Evolutionary conservation across 164 flowering plant species (phyloP).

Genomic region (Kalanchoe fedtschenkoi): DNA sequence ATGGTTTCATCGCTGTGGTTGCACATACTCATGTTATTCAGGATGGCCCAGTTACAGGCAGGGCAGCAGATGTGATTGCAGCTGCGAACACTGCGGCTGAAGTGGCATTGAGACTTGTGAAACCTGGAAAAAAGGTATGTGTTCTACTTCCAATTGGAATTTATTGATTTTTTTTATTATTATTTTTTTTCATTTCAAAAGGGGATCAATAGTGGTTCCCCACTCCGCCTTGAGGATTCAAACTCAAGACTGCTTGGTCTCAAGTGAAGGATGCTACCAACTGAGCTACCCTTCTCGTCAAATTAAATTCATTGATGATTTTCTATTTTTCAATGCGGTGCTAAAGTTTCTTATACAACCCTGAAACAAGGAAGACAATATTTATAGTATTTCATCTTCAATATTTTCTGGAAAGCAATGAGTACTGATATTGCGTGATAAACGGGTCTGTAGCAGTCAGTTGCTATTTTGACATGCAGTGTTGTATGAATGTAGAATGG

Average conservation of each 20-base stretch:
- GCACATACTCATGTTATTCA: constrained; percentile 88
- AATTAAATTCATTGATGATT: neutral
- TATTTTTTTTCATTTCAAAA: too few species aligned
- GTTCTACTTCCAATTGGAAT: too few species aligned
- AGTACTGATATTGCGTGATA: too few species aligned
- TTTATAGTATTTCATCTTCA: neutral
- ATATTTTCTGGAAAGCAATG: neutral
- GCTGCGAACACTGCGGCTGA: constrained; percentile 94
- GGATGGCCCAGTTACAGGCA: constrained; percentile 72
- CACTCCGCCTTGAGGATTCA: too few species aligned
- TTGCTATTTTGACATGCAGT: too few species aligned
- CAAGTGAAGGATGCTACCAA: neutral
- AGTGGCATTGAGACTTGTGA: constrained; percentile 85
- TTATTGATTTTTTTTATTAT: too few species aligned
- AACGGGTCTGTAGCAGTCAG: too few species aligned
- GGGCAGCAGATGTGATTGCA: constrained; percentile 88
- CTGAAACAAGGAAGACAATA: too few species aligned
- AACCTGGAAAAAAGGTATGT: constrained; percentile 82
- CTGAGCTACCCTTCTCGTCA: neutral
- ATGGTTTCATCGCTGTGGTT: constrained; percentile 86
- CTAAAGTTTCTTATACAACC: too few species aligned
- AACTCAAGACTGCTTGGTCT: too few species aligned
- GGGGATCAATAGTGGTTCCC: too few species aligned
- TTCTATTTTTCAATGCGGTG: neutral
- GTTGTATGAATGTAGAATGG: too few species aligned